Evolutionary conservation across 106 monocot genomes (phyloP).

Genomic region (Ottelia alismoides): DNA sequence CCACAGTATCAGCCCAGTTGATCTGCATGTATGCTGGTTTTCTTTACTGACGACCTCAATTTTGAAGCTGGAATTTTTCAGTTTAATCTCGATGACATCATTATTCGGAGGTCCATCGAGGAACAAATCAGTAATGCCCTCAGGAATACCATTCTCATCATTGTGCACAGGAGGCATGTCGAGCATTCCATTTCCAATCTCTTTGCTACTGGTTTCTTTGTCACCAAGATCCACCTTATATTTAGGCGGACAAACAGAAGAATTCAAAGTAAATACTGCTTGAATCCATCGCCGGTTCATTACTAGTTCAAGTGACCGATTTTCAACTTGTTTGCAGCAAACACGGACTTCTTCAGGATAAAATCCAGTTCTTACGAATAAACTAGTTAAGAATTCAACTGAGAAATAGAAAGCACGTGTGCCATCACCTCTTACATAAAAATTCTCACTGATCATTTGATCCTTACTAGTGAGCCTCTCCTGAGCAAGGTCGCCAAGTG

Average conservation of each 20-base stretch:
- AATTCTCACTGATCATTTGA: conserved; percentile 84
- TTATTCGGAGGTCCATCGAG: conserved; percentile 27
- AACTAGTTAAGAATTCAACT: conserved; percentile 38
- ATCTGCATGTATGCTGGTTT: conserved; percentile 91
- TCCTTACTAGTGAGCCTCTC: conserved; percentile 79
- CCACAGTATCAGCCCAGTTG: conserved; percentile 92
- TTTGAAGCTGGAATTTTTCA: conserved; percentile 35
- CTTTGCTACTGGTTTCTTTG: neutral
- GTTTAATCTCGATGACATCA: conserved; percentile 65
- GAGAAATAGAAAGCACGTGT: conserved; percentile 98
- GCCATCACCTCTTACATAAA: conserved; percentile 98
- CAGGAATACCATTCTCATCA: conserved; percentile 50
- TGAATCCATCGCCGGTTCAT: conserved; percentile 99
- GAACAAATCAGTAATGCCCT: conserved; percentile 53
- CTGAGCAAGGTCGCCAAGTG: conserved; percentile 95
- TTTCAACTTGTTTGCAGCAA: conserved; percentile 85
- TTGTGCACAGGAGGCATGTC: conserved; percentile 4
- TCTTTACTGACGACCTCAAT: conserved; percentile 55
- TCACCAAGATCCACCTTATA: neutral
- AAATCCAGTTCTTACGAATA: conserved; percentile 73
- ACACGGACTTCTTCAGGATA: conserved; percentile 32
- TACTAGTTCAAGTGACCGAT: conserved; percentile 67
- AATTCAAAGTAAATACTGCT: conserved; percentile 41
- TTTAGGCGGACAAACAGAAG: too few species aligned
- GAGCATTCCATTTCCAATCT: too few species aligned